Base-by-base conservation (phyloP, 768 basidiomycete genomes). In the Agrocybe pediades region DNA sequence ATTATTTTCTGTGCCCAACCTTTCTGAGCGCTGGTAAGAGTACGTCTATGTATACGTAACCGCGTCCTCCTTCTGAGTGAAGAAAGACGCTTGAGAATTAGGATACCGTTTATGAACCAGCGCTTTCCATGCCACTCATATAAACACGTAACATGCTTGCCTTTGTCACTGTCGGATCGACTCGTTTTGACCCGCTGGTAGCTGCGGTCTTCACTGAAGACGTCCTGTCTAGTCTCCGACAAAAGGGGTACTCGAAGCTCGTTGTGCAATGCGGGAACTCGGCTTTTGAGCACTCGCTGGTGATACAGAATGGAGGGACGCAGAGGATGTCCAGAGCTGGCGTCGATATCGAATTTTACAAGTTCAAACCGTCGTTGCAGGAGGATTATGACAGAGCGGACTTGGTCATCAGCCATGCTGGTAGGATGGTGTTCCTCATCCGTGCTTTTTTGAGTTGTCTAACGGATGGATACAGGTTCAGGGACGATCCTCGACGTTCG, bases 401-500 rank as follows among this genome's bases (percentile, higher is more conserved):
- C 65, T 71, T 95, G 46, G 81, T 99, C 47, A 88, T 99, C 33
- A 91, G 92, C 61, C 96, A 98, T 78, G 96, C 94, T 65, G 96
- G 96, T 94, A 65, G 60, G 82, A 64, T 48, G 7, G 51, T 26
- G 21, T 23, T 36, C 33, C 4, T 44, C 2, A 24, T 20, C 19
- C 6, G 11, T 46, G 27, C 36, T 6, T 29, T 24, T 20, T 36
- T 40, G 16, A 8, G 21, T 36, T 57, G 21, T 56, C 36, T 45
- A 13, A 26, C 25, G 9, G 26, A 49, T 0, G n/a, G 16, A 19
- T 20, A 29, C 19, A 98, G 96, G 96, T 48, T 89, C 96, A 19
- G 96, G 96, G 9, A 97, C 96, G 3, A 95, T 98, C 62, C 79
- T 98, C 25, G 92, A 96, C 41, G 92, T 87, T 9, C 75, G 98